phyloP scores from a whole-genome alignment of 2,329 filamentous ascomycete genomes.

The Alternaria dauci region DNA sequence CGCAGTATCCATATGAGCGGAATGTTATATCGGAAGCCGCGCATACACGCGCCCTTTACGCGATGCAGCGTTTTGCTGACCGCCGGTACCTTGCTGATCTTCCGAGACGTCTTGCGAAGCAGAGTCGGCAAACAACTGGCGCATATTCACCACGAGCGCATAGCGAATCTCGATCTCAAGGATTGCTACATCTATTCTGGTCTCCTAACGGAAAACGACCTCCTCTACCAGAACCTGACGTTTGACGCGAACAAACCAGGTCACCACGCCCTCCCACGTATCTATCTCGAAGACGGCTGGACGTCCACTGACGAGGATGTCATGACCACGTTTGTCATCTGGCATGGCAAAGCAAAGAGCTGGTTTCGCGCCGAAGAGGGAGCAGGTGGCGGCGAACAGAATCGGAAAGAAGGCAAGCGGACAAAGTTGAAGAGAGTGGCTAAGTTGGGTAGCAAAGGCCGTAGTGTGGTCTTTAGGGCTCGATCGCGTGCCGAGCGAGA shows the following conservation, averaged over 20 bases:
- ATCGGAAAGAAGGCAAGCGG: constrained; percentile 52
- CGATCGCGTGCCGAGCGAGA: constrained; percentile 71
- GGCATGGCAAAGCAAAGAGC: constrained; percentile 66
- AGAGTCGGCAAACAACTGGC: constrained; percentile 63
- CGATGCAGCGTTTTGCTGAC: constrained; percentile 68
- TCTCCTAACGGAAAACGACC: constrained; percentile 67
- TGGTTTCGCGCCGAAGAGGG: constrained; percentile 59
- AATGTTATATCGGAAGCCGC: constrained; percentile 69
- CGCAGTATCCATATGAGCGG: constrained; percentile 69
- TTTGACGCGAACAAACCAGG: constrained; percentile 70
- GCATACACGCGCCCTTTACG: constrained; percentile 68
- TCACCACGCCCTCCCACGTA: constrained; percentile 65
- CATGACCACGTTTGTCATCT: constrained; percentile 73
- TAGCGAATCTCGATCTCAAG: constrained; percentile 65
- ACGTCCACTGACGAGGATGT: constrained; percentile 70
- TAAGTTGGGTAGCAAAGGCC: constrained; percentile 66
- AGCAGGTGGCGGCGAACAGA: constrained; percentile 39
- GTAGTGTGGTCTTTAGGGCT: constrained; percentile 71
- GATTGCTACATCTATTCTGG: constrained; percentile 74
- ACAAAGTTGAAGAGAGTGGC: constrained; percentile 67
- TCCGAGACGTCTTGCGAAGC: constrained; percentile 66
- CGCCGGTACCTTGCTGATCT: constrained; percentile 68
- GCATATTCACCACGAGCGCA: constrained; percentile 69
- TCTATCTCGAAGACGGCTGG: constrained; percentile 69
- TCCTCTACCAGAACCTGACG: constrained; percentile 70